Percentiles rank a stretch among this genome's conserved stretches.
These are phyloP conservation scores for Yamadazyma olivae DNA, from an alignment of 805 yeast species.

Conservation along the genomic window DNA sequence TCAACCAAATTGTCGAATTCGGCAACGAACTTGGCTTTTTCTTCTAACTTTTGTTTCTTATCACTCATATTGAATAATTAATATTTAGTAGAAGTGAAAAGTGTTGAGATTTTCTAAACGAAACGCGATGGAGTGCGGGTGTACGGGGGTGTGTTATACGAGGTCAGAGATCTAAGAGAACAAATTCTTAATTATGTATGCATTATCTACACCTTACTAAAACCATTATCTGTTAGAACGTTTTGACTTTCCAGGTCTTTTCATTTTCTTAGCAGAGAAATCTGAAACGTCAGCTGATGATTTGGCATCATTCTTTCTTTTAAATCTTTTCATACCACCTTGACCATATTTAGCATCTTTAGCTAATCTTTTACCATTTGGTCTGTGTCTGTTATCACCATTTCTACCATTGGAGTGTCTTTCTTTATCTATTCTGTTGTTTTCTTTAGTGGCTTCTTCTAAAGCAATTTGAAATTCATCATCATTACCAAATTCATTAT, in stretches of 20 bases:
- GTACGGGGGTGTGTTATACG: not conserved
- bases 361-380: slow-evolving; percentile 64
- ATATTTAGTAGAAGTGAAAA: not conserved
- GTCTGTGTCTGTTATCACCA: slow-evolving; percentile 50
- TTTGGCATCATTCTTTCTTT: slow-evolving; percentile 68
- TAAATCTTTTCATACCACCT: slow-evolving; percentile 77
- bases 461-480: slow-evolving; percentile 84
- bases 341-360: slow-evolving; percentile 72
- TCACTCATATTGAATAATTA: slow-evolving; percentile 1
- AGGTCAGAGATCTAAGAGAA: not conserved
- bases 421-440: slow-evolving; percentile 26
- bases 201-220: slow-evolving; percentile 1
- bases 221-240: slow-evolving; percentile 27
- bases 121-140: not conserved
- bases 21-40: slow-evolving; percentile 55
- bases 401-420: slow-evolving; percentile 17
- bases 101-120: not conserved
- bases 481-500: slow-evolving; percentile 65
- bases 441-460: slow-evolving; percentile 81
- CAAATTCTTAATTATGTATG: not conserved
- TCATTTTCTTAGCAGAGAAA: slow-evolving; percentile 53
- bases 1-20: slow-evolving; percentile 76
- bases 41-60: slow-evolving; percentile 23
- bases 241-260: slow-evolving; percentile 45
- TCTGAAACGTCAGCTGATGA: slow-evolving; percentile 67